phyloP scores from a whole-genome alignment of 2,329 filamentous ascomycete species.

The Ceratocystis smalleyi region DNA sequence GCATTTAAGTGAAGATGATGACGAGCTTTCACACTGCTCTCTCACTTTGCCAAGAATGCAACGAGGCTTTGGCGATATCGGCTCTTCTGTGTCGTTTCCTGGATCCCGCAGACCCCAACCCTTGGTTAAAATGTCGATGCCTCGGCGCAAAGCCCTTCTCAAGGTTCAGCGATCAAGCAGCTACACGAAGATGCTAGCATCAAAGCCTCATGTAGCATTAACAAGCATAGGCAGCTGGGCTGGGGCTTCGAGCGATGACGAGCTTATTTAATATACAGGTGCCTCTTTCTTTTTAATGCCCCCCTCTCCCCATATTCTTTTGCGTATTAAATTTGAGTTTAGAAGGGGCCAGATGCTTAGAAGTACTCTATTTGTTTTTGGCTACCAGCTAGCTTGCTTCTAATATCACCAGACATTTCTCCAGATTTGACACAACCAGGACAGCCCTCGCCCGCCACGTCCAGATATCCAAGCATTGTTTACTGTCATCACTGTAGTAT shows the following conservation, averaged over 20 bases:
- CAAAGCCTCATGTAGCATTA: background rate
- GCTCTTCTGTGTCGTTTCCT: background rate
- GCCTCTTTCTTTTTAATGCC: background rate
- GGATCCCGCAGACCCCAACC: background rate
- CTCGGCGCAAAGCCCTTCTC: background rate
- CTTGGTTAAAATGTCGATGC: background rate
- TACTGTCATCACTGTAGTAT: background rate
- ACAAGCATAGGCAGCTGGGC: conserved; percentile 10
- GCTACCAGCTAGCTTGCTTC: too few relatives aligned
- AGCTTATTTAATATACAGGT: conserved; percentile 3
- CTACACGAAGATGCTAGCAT: background rate
- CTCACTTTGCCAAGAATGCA: background rate
- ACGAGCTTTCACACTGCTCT: conserved; percentile 1
- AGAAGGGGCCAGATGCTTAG: too few relatives aligned
- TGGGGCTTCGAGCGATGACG: conserved; percentile 13
- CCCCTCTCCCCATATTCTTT: background rate
- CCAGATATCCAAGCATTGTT: background rate
- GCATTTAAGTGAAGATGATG: background rate
- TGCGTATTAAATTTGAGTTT: background rate
- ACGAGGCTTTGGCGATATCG: background rate
- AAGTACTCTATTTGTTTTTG: too few relatives aligned
- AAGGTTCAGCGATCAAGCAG: background rate
- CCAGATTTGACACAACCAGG: too few relatives aligned
- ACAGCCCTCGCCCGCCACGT: background rate
- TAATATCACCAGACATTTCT: too few relatives aligned